A percentile compares a stretch with the other conserved stretches of the same genome.
Conservation (phyloP, 805 yeast species). For the Nakazawaea populi region DNA sequence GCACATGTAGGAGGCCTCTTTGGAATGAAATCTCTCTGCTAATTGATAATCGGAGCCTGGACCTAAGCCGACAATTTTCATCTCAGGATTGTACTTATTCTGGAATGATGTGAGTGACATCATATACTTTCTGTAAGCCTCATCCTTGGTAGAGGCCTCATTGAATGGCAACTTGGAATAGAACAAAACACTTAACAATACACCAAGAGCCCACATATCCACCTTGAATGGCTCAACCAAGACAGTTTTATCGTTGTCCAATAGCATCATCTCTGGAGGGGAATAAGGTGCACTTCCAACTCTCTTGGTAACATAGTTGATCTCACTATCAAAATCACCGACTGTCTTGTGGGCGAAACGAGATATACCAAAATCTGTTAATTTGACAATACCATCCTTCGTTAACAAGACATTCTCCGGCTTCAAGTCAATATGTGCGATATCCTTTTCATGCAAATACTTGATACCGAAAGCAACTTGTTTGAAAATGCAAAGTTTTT, state of each 20-base stretch:
- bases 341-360: slow-evolving; percentile 53
- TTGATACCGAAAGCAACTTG: slow-evolving; percentile 59
- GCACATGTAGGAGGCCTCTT: slow-evolving; percentile 61
- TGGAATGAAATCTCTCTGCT: slow-evolving; percentile 54
- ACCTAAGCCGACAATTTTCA: slow-evolving; percentile 43
- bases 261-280: slow-evolving; percentile 67
- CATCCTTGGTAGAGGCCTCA: slow-evolving; percentile 39
- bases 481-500: slow-evolving; percentile 62
- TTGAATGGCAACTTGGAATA: slow-evolving; percentile 57
- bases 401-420: slow-evolving; percentile 69
- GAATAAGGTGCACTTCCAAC: slow-evolving; percentile 82
- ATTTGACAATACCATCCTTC: slow-evolving; percentile 52
- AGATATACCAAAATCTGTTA: slow-evolving; percentile 76
- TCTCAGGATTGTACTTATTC: slow-evolving; percentile 32
- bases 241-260: slow-evolving; percentile 27
- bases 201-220: slow-evolving; percentile 73
- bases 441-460: slow-evolving; percentile 57
- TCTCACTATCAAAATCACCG: slow-evolving; percentile 39
- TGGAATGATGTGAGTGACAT: slow-evolving; percentile 36
- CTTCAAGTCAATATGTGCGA: slow-evolving; percentile 69
- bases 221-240: slow-evolving; percentile 53
- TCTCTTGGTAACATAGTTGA: slow-evolving; percentile 33
- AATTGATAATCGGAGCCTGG: slow-evolving; percentile 72
- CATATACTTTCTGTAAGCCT: slow-evolving; percentile 51
- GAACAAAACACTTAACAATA: slow-evolving; percentile 55